Evolutionary conservation across 805 yeast species (phyloP).

Genomic region (Saccharomycopsis lassenensis): DNA sequence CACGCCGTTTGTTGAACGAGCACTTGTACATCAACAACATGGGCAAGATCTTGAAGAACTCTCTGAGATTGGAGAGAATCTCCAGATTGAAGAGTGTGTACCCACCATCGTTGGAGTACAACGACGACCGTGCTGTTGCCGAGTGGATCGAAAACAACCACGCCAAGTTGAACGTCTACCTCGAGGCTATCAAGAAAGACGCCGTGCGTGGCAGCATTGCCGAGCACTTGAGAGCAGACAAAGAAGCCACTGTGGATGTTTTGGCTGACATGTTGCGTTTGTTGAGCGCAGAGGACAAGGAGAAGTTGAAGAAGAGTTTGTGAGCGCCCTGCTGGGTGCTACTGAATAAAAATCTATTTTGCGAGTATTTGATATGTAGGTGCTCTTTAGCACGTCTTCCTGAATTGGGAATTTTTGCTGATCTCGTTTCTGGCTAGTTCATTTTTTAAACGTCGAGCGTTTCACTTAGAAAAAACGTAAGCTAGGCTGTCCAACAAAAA

Average conservation of each 20-base stretch:
- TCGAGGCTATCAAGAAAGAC: conserved; percentile 57
- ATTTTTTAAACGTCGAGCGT: too few species aligned
- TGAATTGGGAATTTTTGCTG: too few species aligned
- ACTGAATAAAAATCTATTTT: too few species aligned
- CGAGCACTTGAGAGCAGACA: conserved; percentile 43
- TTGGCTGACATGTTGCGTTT: conserved; percentile 42
- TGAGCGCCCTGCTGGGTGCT: too few species aligned
- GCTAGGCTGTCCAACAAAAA: too few species aligned
- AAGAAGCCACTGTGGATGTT: conserved; percentile 42
- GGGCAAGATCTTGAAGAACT: conserved; percentile 46
- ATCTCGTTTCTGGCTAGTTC: too few species aligned
- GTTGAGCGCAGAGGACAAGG: conserved; percentile 44
- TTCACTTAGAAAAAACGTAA: too few species aligned
- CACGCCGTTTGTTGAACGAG: conserved; percentile 90
- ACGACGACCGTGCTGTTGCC: conserved; percentile 69
- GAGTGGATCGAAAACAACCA: conserved; percentile 79
- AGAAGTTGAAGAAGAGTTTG: conserved; percentile 23
- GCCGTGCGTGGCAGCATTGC: conserved; percentile 55
- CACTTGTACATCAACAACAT: conserved; percentile 74
- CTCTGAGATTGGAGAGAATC: conserved; percentile 67
- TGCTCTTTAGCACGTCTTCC: too few species aligned
- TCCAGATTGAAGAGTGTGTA: conserved; percentile 85
- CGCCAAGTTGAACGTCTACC: conserved; percentile 43
- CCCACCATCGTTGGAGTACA: conserved; percentile 56
- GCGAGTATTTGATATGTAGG: too few species aligned